phyloP scores from a whole-genome alignment of 495 filamentous ascomycete genomes.

The Aspergillus taichungensis region DNA sequence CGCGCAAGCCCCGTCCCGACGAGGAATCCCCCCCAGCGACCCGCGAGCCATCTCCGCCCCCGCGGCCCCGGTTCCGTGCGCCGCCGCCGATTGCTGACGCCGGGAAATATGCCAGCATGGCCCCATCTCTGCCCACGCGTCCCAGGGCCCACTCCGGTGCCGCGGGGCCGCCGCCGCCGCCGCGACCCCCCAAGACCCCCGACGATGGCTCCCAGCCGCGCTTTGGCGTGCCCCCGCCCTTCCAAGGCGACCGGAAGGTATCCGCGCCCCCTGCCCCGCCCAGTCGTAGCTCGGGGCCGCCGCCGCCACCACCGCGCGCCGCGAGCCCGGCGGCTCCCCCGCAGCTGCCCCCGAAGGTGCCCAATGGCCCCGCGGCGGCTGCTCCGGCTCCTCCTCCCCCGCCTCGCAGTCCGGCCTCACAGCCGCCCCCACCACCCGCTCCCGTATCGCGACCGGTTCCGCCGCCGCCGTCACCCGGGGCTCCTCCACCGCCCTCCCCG shows the following conservation, averaged over 20 bases:
- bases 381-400: slow-evolving; percentile 49
- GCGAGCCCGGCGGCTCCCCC: slow-evolving; percentile 46
- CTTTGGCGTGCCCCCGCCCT: slow-evolving; percentile 78
- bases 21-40: slow-evolving; percentile 44
- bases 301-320: slow-evolving; percentile 62
- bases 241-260: slow-evolving; percentile 56
- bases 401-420: slow-evolving; percentile 40
- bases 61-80: slow-evolving; percentile 55
- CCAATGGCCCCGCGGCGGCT: slow-evolving; percentile 23
- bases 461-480: slow-evolving; percentile 24
- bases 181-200: slow-evolving; percentile 78
- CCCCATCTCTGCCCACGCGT: slow-evolving; percentile 43
- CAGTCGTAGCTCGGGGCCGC: slow-evolving; percentile 53
- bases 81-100: slow-evolving; percentile 82
- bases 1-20: slow-evolving; percentile 50
- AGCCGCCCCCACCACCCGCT: slow-evolving; percentile 43
- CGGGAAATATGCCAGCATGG: slow-evolving; percentile 60
- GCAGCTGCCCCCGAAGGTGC: slow-evolving; percentile 65
- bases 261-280: slow-evolving; percentile 68
- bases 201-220: slow-evolving; percentile 57
- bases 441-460: slow-evolving; percentile 20
- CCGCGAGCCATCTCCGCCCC: slow-evolving; percentile 41
- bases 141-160: slow-evolving; percentile 50
- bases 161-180: slow-evolving; percentile 74
- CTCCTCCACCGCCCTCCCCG: slow-evolving; percentile 18